Evolutionary conservation across 1,284 basidiomycete species (phyloP).

Genomic region (Rugiboletus extremiorientalis): DNA sequence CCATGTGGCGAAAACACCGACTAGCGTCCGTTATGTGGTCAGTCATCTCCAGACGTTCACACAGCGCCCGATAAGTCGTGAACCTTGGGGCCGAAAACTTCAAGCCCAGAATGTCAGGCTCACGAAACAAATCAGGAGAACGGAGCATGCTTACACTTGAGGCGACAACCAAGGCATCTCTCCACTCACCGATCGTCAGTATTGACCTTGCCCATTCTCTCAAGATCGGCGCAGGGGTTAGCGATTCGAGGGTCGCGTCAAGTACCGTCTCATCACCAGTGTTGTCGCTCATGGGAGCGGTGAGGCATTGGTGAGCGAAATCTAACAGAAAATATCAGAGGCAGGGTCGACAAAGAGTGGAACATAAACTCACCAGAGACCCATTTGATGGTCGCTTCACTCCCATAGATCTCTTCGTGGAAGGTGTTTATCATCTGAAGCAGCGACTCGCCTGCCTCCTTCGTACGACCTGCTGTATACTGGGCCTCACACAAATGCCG

Average conservation of each 20-base stretch:
- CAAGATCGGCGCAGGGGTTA: not conserved
- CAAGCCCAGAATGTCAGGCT: not conserved
- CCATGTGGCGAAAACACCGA: not conserved
- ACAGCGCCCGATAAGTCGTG: not conserved
- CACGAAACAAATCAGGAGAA: fast-evolving
- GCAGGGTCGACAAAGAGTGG: fast-evolving
- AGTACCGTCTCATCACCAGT: not conserved
- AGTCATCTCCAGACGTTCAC: not conserved
- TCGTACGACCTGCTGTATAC: not conserved
- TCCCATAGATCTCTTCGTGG: not conserved
- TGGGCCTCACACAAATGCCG: not conserved
- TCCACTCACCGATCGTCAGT: not conserved
- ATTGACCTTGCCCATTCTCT: not conserved
- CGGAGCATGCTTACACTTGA: not conserved
- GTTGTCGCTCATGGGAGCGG: not conserved
- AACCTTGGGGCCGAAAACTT: not conserved
- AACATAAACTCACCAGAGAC: not conserved
- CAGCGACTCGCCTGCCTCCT: not conserved
- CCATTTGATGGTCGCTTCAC: not conserved
- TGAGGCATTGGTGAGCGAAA: not conserved
- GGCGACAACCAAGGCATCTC: not conserved
- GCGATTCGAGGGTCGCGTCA: not conserved
- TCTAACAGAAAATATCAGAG: not conserved
- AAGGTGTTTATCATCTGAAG: not conserved
- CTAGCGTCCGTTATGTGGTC: not conserved